A percentile compares a stretch with the other conserved stretches of the same genome.
These are phyloP conservation scores for Aspergillus proliferans DNA, from an alignment of 2,329 filamentous ascomycete species.

Conservation along the genomic window DNA sequence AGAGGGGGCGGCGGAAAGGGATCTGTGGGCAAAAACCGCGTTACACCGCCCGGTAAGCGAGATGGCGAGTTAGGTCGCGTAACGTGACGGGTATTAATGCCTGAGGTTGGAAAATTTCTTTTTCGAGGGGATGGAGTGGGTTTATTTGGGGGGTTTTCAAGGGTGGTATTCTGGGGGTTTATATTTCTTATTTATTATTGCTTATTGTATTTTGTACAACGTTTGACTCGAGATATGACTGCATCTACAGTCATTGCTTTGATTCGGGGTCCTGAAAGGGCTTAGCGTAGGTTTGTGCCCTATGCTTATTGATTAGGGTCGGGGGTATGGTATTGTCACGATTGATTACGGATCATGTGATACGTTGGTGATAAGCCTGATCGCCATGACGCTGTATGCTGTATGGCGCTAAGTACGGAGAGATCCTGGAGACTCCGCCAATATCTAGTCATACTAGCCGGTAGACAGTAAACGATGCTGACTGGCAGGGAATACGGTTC, in stretches of 20 bases:
- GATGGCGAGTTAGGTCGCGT: slow-evolving; percentile 10
- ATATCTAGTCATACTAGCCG: slow-evolving; percentile 6
- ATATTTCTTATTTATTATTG: background rate
- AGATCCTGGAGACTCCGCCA: background rate
- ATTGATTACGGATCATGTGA: background rate
- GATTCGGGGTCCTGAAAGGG: slow-evolving; percentile 5
- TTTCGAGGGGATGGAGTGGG: too few relatives aligned
- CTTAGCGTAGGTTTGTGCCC: slow-evolving; percentile 16
- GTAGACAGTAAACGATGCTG: background rate
- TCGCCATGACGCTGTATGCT: background rate
- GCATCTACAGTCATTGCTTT: background rate
- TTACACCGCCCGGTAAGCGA: slow-evolving; percentile 13
- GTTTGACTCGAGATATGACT: background rate
- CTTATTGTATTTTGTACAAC: background rate
- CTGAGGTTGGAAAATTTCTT: slow-evolving; percentile 5
- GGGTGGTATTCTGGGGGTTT: background rate
- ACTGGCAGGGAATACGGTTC: background rate
- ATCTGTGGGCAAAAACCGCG: slow-evolving; percentile 15
- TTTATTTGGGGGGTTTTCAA: background rate
- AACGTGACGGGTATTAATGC: slow-evolving; percentile 3
- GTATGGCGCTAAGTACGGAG: background rate
- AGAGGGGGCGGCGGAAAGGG: slow-evolving; percentile 8
- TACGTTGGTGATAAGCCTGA: background rate
- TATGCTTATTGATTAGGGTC: slow-evolving; percentile 2
- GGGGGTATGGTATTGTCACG: background rate